Evolutionary conservation across 2,329 filamentous ascomycete species (phyloP).

Genomic region (Aspergillus pseudoterreus): DNA sequence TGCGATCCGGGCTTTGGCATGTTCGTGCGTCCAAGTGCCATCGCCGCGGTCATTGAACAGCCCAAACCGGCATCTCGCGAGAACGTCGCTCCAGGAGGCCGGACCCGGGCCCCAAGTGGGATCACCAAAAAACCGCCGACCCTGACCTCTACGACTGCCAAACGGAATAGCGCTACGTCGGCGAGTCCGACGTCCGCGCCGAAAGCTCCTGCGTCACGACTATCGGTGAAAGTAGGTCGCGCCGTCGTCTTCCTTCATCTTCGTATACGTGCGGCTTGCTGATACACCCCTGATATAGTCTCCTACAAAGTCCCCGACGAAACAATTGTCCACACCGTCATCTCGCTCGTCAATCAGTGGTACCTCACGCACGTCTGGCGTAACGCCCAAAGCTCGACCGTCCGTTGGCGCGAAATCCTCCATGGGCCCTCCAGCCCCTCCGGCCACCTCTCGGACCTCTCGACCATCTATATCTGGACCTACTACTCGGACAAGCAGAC

Average conservation of each 20-base stretch:
- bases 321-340: conserved; percentile 64
- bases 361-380: conserved; percentile 52
- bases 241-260: background rate
- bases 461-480: conserved; percentile 39
- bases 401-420: conserved; percentile 57
- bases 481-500: conserved; percentile 30
- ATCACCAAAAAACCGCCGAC: conserved; percentile 42
- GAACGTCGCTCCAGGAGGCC: conserved; percentile 20
- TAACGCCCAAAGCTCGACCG: conserved; percentile 51
- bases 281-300: conserved; percentile 48
- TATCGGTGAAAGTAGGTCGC: conserved; percentile 35
- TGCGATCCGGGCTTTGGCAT: conserved; percentile 71
- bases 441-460: conserved; percentile 30
- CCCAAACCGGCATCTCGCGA: conserved; percentile 35
- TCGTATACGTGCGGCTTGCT: background rate
- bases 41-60: conserved; percentile 52
- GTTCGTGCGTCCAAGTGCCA: conserved; percentile 74
- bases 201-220: conserved; percentile 42
- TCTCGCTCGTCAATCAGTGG: conserved; percentile 37
- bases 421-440: conserved; percentile 60
- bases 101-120: conserved; percentile 41
- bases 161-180: conserved; percentile 66
- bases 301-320: conserved; percentile 75
- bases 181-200: conserved; percentile 69
- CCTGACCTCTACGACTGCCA: conserved; percentile 54